Conservation (phyloP, 2,329 filamentous ascomycete species). For the Pyrenochaeta sp. region DNA sequence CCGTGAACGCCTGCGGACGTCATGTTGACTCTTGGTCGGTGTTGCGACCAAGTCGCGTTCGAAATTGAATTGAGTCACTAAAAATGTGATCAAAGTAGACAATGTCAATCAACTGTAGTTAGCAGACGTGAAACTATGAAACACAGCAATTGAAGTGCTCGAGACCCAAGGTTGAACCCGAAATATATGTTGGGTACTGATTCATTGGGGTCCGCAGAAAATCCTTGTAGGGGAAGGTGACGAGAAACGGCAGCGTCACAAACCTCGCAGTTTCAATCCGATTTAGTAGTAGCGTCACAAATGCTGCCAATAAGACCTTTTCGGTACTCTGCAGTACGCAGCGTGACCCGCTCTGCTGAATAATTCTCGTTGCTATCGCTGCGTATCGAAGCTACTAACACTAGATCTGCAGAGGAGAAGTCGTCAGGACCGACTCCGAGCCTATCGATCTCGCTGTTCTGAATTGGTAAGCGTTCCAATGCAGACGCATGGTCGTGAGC, state of each 20-base stretch:
- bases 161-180: too few species aligned
- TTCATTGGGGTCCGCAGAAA: conserved; percentile 2
- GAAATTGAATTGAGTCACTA: neutral
- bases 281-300: too few species aligned
- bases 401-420: neutral
- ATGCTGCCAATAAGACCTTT: too few species aligned
- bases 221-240: conserved; percentile 10
- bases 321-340: too few species aligned
- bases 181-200: neutral
- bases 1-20: conserved; percentile 47
- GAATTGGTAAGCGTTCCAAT: too few species aligned
- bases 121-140: too few species aligned
- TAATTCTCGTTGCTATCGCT: neutral
- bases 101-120: too few species aligned
- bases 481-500: too few species aligned
- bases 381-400: neutral
- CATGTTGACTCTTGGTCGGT: conserved; percentile 35
- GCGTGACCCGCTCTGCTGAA: too few species aligned
- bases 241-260: conserved; percentile 6
- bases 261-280: too few species aligned
- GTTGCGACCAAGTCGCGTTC: neutral
- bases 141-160: too few species aligned
- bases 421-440: neutral
- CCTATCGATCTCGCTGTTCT: conserved; percentile 17
- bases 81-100: too few species aligned